phyloP scores from a whole-genome alignment of 495 filamentous ascomycete species.

The Evernia prunastri region DNA sequence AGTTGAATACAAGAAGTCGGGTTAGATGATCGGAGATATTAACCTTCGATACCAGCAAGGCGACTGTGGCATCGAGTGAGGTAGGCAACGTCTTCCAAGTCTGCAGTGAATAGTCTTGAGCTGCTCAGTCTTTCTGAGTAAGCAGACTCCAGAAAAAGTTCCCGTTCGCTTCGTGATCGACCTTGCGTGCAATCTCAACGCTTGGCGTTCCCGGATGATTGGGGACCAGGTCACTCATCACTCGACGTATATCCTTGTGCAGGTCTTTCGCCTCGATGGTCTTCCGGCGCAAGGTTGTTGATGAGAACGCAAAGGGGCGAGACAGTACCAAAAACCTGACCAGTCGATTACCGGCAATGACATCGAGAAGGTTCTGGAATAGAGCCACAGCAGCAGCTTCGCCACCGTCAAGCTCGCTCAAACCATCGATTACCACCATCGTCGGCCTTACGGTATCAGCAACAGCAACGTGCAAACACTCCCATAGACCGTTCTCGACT shows the following conservation, averaged over 20 bases:
- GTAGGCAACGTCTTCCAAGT: background rate
- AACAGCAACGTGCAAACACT: background rate
- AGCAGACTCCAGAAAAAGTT: constrained; percentile 3
- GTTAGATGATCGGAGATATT: background rate
- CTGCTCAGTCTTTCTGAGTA: background rate
- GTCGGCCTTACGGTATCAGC: background rate
- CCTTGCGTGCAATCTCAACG: background rate
- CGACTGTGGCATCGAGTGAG: background rate
- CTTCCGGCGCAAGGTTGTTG: background rate
- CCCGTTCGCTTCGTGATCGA: background rate
- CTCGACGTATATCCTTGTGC: background rate
- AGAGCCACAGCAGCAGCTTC: background rate
- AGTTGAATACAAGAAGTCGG: background rate
- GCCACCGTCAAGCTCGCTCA: constrained; percentile 1
- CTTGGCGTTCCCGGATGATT: background rate
- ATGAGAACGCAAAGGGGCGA: background rate
- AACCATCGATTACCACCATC: background rate
- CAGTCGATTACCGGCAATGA: background rate
- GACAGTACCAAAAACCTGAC: background rate
- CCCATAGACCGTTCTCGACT: background rate
- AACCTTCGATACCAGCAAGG: background rate
- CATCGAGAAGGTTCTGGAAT: background rate
- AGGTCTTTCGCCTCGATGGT: background rate
- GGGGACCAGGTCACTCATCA: background rate
- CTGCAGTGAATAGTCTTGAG: background rate